Evolutionary conservation across 2,329 filamentous ascomycete species (phyloP).

Genomic region (Aspergillus vadensis): DNA sequence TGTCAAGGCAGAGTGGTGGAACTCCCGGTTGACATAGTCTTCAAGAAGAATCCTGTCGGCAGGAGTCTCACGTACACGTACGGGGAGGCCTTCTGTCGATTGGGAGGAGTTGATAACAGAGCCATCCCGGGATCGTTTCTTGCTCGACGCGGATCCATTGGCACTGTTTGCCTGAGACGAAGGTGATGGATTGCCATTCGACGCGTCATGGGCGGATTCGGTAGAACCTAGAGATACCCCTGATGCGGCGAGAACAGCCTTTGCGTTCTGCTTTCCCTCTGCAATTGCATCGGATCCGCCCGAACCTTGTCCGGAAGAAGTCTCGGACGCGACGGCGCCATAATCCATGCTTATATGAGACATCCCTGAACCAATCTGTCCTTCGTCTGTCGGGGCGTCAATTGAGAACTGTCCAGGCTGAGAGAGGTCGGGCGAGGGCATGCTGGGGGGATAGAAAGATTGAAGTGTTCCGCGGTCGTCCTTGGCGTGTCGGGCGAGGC

Average conservation of each 20-base stretch:
- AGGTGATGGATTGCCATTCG: slow-evolving; percentile 30
- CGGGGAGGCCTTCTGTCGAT: slow-evolving; percentile 30
- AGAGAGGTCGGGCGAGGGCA: slow-evolving; percentile 40
- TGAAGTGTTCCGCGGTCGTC: slow-evolving; percentile 8
- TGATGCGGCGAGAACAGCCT: slow-evolving; percentile 60
- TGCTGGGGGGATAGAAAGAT: slow-evolving; percentile 19
- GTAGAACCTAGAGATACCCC: slow-evolving; percentile 32
- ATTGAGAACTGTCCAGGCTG: slow-evolving; percentile 27
- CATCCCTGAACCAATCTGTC: slow-evolving; percentile 30
- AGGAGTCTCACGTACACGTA: slow-evolving; percentile 45
- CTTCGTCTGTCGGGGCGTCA: slow-evolving; percentile 26
- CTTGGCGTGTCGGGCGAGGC: slow-evolving; percentile 11
- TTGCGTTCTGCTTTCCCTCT: slow-evolving; percentile 63
- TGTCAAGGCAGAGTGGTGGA: slow-evolving; percentile 58
- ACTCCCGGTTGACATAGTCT: slow-evolving; percentile 66
- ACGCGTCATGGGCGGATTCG: slow-evolving; percentile 33
- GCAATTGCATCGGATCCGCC: slow-evolving; percentile 51
- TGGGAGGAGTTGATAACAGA: slow-evolving; percentile 52
- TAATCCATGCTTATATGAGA: slow-evolving; percentile 23
- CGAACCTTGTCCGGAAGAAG: slow-evolving; percentile 25
- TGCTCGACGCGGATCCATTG: slow-evolving; percentile 54
- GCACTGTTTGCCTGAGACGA: slow-evolving; percentile 38
- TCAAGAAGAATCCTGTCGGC: slow-evolving; percentile 58
- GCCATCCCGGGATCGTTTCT: slow-evolving; percentile 63
- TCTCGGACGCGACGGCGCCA: slow-evolving; percentile 25